phyloP scores from a whole-genome alignment of 2,329 filamentous ascomycete species.

The Tetracladium maxilliforme region DNA sequence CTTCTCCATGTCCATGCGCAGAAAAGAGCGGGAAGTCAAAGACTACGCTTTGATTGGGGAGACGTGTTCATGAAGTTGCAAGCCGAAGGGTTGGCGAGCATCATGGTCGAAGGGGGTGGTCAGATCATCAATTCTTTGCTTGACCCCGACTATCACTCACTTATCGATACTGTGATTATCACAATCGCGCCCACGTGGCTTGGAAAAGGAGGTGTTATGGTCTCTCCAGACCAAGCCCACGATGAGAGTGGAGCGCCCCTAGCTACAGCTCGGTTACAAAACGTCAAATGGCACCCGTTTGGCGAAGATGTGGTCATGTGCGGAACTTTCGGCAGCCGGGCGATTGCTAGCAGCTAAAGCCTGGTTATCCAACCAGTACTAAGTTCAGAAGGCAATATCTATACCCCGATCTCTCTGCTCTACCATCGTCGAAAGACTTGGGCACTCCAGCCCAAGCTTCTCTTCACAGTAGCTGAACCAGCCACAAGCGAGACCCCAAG shows the following conservation, averaged over 20 bases:
- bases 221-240: slow-evolving; percentile 49
- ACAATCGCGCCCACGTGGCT: slow-evolving; percentile 86
- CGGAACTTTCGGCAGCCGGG: no score
- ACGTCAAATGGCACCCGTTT: slow-evolving; percentile 62
- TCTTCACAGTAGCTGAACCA: no score
- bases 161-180: slow-evolving; percentile 68
- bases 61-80: background rate
- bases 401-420: no score
- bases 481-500: no score
- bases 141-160: slow-evolving; percentile 37
- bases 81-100: slow-evolving; percentile 42
- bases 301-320: slow-evolving; percentile 76
- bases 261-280: slow-evolving; percentile 49
- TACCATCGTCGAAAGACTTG: no score
- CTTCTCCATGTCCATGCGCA: slow-evolving; percentile 13
- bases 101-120: slow-evolving; percentile 89
- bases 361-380: no score
- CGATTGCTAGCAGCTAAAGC: no score
- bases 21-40: slow-evolving; percentile 1
- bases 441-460: no score
- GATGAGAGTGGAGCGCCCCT: slow-evolving; percentile 34
- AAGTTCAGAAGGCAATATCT: no score
- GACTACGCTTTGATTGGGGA: slow-evolving; percentile 1
- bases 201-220: slow-evolving; percentile 67
- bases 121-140: slow-evolving; percentile 71